Evolutionary conservation across 352 stramenopile genomes (phyloP).

Genomic region (Pythium monospermum): DNA sequence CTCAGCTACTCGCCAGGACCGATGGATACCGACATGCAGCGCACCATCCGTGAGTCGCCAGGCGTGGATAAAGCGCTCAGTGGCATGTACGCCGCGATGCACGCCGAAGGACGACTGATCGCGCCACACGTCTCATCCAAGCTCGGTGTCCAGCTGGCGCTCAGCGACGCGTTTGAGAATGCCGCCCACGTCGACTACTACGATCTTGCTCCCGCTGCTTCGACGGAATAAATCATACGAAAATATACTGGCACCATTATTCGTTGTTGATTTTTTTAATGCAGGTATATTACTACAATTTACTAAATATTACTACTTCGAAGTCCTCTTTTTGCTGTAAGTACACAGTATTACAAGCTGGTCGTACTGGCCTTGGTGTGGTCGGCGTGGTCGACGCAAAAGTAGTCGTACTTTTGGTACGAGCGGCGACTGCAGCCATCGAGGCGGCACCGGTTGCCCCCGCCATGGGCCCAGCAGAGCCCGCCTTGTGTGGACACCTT

Average conservation of each 20-base stretch:
- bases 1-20: slow-evolving; percentile 85
- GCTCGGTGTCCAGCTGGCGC: slow-evolving; percentile 49
- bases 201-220: too few relatives aligned
- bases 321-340: too few relatives aligned
- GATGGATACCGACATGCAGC: slow-evolving; percentile 87
- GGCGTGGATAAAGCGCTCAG: slow-evolving; percentile 33
- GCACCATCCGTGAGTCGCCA: slow-evolving; percentile 49
- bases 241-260: too few relatives aligned
- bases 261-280: too few relatives aligned
- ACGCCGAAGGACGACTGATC: slow-evolving; percentile 48
- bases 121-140: slow-evolving; percentile 43
- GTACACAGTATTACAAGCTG: too few relatives aligned
- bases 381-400: slow-evolving; percentile 49
- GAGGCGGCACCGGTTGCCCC: slow-evolving; percentile 60
- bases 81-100: slow-evolving; percentile 47
- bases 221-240: too few relatives aligned
- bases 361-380: slow-evolving; percentile 3
- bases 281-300: too few relatives aligned
- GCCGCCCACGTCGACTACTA: slow-evolving; percentile 83
- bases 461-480: slow-evolving; percentile 74
- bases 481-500: slow-evolving; percentile 68
- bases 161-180: slow-evolving; percentile 46
- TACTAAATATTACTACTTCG: too few relatives aligned
- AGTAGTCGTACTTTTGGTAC: slow-evolving; percentile 76
- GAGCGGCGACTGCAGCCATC: slow-evolving; percentile 64